phyloP scores from a whole-genome alignment of 768 basidiomycete genomes.

The Suillus americanus region DNA sequence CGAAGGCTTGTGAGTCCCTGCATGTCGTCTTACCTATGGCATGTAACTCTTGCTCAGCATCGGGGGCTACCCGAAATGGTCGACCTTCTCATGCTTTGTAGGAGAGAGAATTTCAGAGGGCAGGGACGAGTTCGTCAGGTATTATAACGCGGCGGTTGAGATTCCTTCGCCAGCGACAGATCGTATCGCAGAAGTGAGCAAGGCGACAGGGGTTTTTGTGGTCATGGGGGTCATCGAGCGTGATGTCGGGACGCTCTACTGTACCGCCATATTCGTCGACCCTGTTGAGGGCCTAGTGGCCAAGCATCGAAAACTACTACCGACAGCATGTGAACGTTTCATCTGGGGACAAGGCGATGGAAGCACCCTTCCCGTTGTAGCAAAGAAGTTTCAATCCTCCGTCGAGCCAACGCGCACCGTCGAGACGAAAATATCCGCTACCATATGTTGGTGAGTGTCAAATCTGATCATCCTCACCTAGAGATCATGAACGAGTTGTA shows the following conservation, averaged over 20 bases:
- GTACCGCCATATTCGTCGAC: constrained; percentile 57
- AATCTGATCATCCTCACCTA: neutral
- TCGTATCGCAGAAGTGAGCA: constrained; percentile 48
- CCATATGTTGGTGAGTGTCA: constrained; percentile 54
- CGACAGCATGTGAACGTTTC: constrained; percentile 58
- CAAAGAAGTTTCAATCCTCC: constrained; percentile 35
- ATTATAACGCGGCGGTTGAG: constrained; percentile 54
- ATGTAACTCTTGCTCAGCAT: constrained; percentile 32
- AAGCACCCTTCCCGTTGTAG: constrained; percentile 49
- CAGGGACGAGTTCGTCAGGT: constrained; percentile 58
- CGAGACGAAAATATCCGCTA: constrained; percentile 49
- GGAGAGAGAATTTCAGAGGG: constrained; percentile 51
- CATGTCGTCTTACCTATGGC: neutral
- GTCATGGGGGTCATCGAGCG: constrained; percentile 62
- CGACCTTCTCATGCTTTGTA: constrained; percentile 41
- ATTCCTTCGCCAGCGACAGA: constrained; percentile 51
- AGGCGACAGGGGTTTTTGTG: constrained; percentile 49
- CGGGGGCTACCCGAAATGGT: constrained; percentile 62
- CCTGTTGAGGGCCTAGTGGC: constrained; percentile 51
- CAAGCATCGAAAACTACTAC: constrained; percentile 65
- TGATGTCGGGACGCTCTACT: constrained; percentile 60
- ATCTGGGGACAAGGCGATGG: constrained; percentile 66
- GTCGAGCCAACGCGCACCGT: constrained; percentile 22
- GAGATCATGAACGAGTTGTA: neutral
- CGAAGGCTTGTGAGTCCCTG: constrained; percentile 50